Evolutionary conservation across 2,329 filamentous ascomycete genomes (phyloP).

Genomic region (Pseudogymnoascus sp.): DNA sequence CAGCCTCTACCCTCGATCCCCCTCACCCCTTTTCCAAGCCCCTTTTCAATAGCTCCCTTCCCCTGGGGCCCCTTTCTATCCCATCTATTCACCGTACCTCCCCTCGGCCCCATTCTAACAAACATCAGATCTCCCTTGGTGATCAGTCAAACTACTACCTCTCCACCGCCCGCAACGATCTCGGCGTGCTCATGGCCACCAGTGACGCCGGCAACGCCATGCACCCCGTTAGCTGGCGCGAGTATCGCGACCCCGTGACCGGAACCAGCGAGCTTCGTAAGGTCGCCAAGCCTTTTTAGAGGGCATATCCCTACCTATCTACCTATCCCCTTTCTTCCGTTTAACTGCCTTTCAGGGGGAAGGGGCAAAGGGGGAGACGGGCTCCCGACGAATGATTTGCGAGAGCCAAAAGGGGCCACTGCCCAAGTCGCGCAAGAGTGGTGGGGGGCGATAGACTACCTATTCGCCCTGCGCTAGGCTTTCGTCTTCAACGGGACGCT

Average conservation of each 20-base stretch:
- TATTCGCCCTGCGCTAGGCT: neutral
- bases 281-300: conserved; percentile 84
- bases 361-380: neutral
- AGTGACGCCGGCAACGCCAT: conserved; percentile 84
- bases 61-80: neutral
- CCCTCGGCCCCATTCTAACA: neutral
- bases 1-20: neutral
- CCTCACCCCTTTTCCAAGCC: neutral
- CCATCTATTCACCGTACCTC: neutral
- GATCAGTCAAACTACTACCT: conserved; percentile 95
- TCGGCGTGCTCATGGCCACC: conserved; percentile 87
- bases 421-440: neutral
- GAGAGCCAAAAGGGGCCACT: neutral
- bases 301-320: neutral
- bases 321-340: neutral
- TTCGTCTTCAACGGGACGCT: neutral
- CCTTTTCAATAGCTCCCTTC: neutral
- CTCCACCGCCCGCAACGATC: conserved; percentile 82
- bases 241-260: conserved; percentile 78
- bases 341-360: neutral
- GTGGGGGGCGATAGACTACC: neutral
- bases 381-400: neutral
- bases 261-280: conserved; percentile 73
- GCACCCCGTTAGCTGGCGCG: conserved; percentile 91
- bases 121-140: conserved; percentile 68